Evolutionary conservation across 805 yeast genomes (phyloP).

Genomic region (Zygosaccharomyces rouxii): DNA sequence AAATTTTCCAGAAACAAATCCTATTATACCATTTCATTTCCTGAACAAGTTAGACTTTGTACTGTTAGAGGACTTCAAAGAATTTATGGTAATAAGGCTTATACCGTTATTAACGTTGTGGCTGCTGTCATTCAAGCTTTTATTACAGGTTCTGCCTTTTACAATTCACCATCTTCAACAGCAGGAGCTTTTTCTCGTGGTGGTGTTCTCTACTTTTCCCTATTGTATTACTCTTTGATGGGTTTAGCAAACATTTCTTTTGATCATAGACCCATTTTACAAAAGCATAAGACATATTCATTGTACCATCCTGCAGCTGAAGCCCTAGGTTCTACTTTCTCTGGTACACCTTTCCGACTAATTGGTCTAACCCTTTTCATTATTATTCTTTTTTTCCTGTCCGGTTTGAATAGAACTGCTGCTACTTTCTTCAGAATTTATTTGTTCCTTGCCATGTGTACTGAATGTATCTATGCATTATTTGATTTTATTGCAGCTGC

Average conservation of each 20-base stretch:
- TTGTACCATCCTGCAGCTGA: constrained; percentile 73
- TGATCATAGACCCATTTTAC: constrained; percentile 61
- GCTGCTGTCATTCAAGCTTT: constrained; percentile 41
- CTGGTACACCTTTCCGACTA: constrained; percentile 61
- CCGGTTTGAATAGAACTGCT: constrained; percentile 45
- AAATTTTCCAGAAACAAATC: constrained; percentile 22
- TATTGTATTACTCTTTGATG: constrained; percentile 52
- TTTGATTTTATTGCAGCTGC: constrained; percentile 53
- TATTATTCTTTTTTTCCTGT: constrained; percentile 53
- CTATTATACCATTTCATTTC: constrained; percentile 29
- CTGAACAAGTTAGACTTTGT: constrained; percentile 43
- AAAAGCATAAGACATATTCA: constrained; percentile 67
- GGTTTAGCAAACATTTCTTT: constrained; percentile 57
- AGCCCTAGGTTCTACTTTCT: constrained; percentile 55
- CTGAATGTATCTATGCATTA: constrained; percentile 34
- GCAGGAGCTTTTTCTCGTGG: constrained; percentile 51
- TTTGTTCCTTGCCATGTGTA: constrained; percentile 35
- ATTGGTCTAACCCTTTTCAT: constrained; percentile 43
- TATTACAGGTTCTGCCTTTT: constrained; percentile 50
- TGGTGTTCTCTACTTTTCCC: constrained; percentile 48
- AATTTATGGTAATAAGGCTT: constrained; percentile 43
- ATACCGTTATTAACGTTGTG: constrained; percentile 39
- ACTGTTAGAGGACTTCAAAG: constrained; percentile 44
- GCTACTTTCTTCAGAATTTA: constrained; percentile 52
- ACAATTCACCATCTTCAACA: constrained; percentile 41